These are phyloP conservation scores for Leptoxyphium fumago DNA, from an alignment of 2,329 filamentous ascomycete genomes.

Conservation along the genomic window DNA sequence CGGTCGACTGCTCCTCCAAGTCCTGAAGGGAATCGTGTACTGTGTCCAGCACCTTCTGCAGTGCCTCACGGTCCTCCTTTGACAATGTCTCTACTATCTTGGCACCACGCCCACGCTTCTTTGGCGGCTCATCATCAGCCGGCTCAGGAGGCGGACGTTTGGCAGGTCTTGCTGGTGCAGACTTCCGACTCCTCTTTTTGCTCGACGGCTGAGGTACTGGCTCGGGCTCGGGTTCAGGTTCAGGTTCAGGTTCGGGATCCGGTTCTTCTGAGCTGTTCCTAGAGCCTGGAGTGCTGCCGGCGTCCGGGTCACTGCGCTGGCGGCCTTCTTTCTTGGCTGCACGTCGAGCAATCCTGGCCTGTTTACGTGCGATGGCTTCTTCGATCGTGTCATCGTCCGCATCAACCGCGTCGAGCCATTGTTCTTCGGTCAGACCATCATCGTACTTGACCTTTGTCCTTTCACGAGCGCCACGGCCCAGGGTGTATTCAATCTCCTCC, in stretches of 20 bases:
- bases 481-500: conserved; percentile 63
- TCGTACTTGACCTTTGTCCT: conserved; percentile 91
- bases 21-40: conserved; percentile 71
- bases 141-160: background rate
- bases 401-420: conserved; percentile 96
- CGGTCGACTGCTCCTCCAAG: conserved; percentile 61
- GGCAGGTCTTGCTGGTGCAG: background rate
- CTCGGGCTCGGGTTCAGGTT: background rate
- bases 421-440: conserved; percentile 93
- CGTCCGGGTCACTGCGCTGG: conserved; percentile 24
- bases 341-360: conserved; percentile 68
- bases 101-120: conserved; percentile 61
- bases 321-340: conserved; percentile 61
- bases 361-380: conserved; percentile 79
- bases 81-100: conserved; percentile 53
- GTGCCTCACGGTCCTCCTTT: conserved; percentile 53
- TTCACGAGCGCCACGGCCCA: conserved; percentile 85
- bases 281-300: conserved; percentile 64
- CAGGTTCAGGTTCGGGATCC: conserved; percentile 28
- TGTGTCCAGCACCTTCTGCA: conserved; percentile 65
- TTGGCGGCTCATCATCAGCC: conserved; percentile 27
- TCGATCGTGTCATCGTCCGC: conserved; percentile 92
- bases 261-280: conserved; percentile 70
- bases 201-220: background rate
- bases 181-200: background rate